Conservation (phyloP, 208 protist species). For the Novymonas esmeraldas region DNA sequence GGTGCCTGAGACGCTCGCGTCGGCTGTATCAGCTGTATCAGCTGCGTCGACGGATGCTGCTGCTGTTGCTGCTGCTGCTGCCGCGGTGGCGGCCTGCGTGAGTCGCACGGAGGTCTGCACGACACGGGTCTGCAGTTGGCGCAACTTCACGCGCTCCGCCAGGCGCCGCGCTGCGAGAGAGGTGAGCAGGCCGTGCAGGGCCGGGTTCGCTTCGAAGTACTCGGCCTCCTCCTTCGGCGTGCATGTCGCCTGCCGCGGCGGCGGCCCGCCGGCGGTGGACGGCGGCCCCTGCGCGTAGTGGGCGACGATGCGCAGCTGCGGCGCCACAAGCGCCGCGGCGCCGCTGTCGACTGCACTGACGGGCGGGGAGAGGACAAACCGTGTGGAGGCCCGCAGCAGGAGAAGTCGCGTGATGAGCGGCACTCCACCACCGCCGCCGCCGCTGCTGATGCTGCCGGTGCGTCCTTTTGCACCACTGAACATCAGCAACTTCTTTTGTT, state of each 20-base stretch:
- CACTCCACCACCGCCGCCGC: slow-evolving; percentile 18
- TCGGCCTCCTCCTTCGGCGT: slow-evolving; percentile 32
- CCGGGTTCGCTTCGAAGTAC: slow-evolving; percentile 18
- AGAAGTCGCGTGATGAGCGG: slow-evolving; percentile 31
- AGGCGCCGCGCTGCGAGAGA: slow-evolving; percentile 36
- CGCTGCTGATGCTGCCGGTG: not conserved
- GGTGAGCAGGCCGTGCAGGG: slow-evolving; percentile 33
- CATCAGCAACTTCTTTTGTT: too few species aligned
- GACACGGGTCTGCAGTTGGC: slow-evolving; percentile 13
- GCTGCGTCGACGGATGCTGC: too few species aligned
- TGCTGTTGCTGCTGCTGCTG: slow-evolving; percentile 6
- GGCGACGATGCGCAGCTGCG: slow-evolving; percentile 24
- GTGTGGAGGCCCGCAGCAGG: slow-evolving; percentile 24
- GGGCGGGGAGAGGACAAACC: slow-evolving; percentile 11
- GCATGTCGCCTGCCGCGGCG: slow-evolving; percentile 4
- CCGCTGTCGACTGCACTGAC: not conserved
- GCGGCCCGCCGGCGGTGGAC: not conserved
- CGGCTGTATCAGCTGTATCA: not conserved
- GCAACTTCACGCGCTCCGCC: slow-evolving; percentile 19
- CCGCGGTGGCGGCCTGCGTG: not conserved
- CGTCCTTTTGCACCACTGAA: not conserved
- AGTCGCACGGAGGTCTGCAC: slow-evolving; percentile 21
- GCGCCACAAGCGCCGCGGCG: not conserved
- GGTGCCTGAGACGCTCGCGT: not conserved
- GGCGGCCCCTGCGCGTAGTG: slow-evolving; percentile 11